These are phyloP conservation scores for Boletales sp. DNA, from an alignment of 768 basidiomycete species.

Conservation along the genomic window DNA sequence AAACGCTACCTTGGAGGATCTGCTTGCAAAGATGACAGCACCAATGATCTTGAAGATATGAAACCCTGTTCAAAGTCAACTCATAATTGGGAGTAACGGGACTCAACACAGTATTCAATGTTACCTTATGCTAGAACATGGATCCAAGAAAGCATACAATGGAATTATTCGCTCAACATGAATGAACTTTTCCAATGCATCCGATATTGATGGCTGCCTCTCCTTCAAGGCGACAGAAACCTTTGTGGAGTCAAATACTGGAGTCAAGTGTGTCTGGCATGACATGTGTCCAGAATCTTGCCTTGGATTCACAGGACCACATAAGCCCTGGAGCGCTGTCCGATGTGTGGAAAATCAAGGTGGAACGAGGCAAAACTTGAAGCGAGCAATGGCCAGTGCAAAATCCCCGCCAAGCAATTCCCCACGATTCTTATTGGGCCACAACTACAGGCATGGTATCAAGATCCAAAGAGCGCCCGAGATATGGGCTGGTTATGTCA, in stretches of 20 bases:
- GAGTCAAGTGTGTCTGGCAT: conserved; percentile 31
- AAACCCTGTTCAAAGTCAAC: background rate
- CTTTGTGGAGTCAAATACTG: conserved; percentile 4
- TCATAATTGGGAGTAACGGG: background rate
- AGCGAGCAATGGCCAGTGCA: background rate
- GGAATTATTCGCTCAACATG: background rate
- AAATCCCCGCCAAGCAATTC: conserved; percentile 31
- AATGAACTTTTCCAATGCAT: background rate
- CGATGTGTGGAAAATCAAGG: conserved; percentile 26
- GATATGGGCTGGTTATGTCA: no score
- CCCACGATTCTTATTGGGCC: conserved; percentile 40
- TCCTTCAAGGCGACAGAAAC: background rate
- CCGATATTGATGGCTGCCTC: background rate
- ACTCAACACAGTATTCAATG: background rate
- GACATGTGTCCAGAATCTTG: conserved; percentile 46
- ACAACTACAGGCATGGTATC: conserved; percentile 39
- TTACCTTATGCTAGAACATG: background rate
- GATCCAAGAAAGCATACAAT: background rate
- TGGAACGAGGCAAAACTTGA: conserved; percentile 18
- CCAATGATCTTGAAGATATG: background rate
- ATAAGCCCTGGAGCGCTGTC: conserved; percentile 28
- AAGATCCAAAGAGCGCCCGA: conserved; percentile 16
- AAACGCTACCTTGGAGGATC: background rate
- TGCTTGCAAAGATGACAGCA: background rate
- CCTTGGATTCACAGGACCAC: conserved; percentile 38